Evolutionary conservation across 371 early-diverging fungal species (phyloP).

Genomic region (Mucor mucedo): DNA sequence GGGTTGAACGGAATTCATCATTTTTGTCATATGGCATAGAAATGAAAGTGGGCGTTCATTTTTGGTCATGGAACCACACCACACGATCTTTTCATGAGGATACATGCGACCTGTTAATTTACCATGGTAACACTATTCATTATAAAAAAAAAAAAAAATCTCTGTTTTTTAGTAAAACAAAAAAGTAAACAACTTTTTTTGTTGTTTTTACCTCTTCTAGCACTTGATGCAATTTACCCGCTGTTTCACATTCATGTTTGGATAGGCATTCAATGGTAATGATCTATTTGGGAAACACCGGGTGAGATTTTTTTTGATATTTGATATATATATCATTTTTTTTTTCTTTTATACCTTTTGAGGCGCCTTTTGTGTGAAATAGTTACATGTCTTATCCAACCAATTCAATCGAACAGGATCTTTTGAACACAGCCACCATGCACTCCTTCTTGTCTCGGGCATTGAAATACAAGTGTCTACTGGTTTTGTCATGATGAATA

Average conservation of each 20-base stretch:
- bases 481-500: conserved; percentile 26
- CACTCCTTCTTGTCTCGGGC: conserved; percentile 6
- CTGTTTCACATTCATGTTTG: conserved; percentile 31
- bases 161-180: neutral
- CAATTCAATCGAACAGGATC: conserved; percentile 7
- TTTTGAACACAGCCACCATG: conserved; percentile 23
- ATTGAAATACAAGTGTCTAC: conserved; percentile 5
- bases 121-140: conserved; percentile 23
- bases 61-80: conserved; percentile 24
- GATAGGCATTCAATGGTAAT: conserved; percentile 27
- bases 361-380: conserved; percentile 15
- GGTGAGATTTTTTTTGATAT: too few relatives aligned
- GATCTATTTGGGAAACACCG: neutral
- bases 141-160: neutral
- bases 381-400: conserved; percentile 19
- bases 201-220: conserved; percentile 28
- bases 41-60: neutral
- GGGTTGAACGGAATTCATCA: neutral
- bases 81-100: conserved; percentile 27
- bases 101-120: conserved; percentile 31
- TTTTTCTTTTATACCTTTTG: conserved; percentile 24
- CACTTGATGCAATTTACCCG: conserved; percentile 34
- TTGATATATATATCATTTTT: too few relatives aligned
- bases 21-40: conserved; percentile 25
- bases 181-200: neutral